These are phyloP conservation scores for Colletotrichum spinosum DNA, from an alignment of 2,329 filamentous ascomycete genomes.

Conservation along the genomic window DNA sequence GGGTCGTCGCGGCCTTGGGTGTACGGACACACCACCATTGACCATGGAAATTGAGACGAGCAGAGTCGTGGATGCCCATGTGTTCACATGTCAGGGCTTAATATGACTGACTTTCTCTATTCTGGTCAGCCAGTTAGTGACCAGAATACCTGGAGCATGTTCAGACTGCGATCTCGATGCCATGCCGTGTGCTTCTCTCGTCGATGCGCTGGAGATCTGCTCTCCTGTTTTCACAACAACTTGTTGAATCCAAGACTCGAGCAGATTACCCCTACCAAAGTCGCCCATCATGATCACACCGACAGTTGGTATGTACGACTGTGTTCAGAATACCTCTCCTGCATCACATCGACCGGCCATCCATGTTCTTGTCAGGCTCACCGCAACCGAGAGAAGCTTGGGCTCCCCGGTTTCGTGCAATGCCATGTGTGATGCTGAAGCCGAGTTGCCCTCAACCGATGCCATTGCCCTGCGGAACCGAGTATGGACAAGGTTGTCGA, in stretches of 20 bases:
- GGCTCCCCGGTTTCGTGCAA: not conserved
- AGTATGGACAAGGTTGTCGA: slow-evolving; percentile 6
- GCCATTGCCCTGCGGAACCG: not conserved
- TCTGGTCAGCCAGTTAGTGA: no score
- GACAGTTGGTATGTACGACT: no score
- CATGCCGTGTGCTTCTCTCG: not conserved
- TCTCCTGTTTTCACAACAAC: not conserved
- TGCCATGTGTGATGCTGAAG: not conserved
- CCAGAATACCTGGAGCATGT: no score
- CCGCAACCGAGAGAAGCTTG: slow-evolving; percentile 11
- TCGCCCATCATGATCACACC: no score
- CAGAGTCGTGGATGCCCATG: not conserved
- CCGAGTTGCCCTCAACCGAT: not conserved
- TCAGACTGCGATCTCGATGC: not conserved
- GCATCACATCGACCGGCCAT: slow-evolving; percentile 12
- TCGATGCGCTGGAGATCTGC: not conserved
- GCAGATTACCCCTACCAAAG: not conserved
- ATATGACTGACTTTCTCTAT: no score
- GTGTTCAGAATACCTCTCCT: not conserved
- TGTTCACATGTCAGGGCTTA: slow-evolving; percentile 6
- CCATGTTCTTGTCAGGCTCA: slow-evolving; percentile 6
- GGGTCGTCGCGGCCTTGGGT: not conserved
- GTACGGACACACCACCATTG: no score
- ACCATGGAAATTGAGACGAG: slow-evolving; percentile 1
- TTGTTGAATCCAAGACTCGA: not conserved